Percentiles rank a stretch among this genome's conserved stretches.
Conservation (phyloP, 139 green algal genomes). For the Tetraselmis striata region DNA sequence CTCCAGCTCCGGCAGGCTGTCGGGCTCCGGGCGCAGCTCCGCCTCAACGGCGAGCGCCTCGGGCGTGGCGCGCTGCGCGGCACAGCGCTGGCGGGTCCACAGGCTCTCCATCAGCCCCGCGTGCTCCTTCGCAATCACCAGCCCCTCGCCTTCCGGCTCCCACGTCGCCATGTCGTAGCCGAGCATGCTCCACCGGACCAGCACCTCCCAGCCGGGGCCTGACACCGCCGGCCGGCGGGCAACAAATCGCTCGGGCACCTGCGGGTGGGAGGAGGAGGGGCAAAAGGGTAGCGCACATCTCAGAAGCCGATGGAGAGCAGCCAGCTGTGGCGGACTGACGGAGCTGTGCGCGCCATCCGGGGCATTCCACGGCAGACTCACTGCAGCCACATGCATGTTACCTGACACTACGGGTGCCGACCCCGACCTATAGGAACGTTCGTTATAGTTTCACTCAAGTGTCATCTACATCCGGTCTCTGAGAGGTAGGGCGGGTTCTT, state of each 20-base stretch:
- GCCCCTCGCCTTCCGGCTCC: constrained; percentile 57
- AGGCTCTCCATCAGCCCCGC: constrained; percentile 50
- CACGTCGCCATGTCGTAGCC: constrained; percentile 78
- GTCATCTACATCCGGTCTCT: too few species aligned
- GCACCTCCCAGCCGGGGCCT: constrained; percentile 80
- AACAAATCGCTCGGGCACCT: constrained; percentile 37
- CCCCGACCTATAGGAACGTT: too few species aligned
- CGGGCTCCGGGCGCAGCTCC: constrained; percentile 4
- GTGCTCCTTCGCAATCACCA: constrained; percentile 41
- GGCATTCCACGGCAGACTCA: too few species aligned
- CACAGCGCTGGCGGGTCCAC: constrained; percentile 57
- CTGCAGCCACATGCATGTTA: too few species aligned
- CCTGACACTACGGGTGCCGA: too few species aligned
- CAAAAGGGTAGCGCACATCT: too few species aligned
- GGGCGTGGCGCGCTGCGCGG: constrained; percentile 28
- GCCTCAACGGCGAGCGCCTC: constrained; percentile 25
- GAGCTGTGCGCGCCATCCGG: too few species aligned
- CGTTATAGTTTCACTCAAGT: too few species aligned
- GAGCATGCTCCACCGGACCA: constrained; percentile 73
- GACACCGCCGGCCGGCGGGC: constrained; percentile 51
- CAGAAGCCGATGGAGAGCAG: too few species aligned
- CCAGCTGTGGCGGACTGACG: too few species aligned
- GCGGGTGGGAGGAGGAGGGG: too few species aligned
- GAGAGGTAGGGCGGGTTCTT: too few species aligned
- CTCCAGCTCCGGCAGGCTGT: background rate